phyloP scores from a whole-genome alignment of 129 eudicot genomes.

The Flaveria trinervia region DNA sequence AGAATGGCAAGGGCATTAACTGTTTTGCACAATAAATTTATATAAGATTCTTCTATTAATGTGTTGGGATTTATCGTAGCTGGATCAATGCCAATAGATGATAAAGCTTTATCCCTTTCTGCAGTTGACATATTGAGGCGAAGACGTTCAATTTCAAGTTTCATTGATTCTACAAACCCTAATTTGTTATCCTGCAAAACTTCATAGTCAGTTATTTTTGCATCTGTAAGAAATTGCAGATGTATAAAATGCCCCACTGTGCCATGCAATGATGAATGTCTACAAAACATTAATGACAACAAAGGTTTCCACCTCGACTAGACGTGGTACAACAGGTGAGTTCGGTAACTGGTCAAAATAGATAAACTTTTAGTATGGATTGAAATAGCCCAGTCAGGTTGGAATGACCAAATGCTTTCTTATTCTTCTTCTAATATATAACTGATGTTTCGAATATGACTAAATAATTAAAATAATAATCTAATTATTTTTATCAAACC shows the following conservation, averaged over 20 bases:
- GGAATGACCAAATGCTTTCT: constrained; percentile 1
- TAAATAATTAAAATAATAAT: neutral
- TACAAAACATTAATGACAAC: neutral
- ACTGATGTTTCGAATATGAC: neutral
- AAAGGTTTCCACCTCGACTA: neutral
- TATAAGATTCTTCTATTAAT: constrained; percentile 61
- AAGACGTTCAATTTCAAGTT: constrained; percentile 86
- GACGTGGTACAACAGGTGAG: neutral
- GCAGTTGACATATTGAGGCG: constrained; percentile 71
- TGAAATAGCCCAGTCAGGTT: neutral
- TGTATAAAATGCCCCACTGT: neutral
- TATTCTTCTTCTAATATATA: neutral
- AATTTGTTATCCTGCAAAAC: constrained; percentile 66
- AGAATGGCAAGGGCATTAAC: constrained; percentile 71
- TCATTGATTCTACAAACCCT: constrained; percentile 77
- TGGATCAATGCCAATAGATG: constrained; percentile 81
- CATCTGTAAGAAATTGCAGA: constrained; percentile 2
- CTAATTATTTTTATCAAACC: neutral
- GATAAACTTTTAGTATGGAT: neutral
- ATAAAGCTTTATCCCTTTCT: constrained; percentile 80
- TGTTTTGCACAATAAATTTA: constrained; percentile 56
- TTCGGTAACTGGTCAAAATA: neutral
- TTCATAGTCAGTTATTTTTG: constrained; percentile 13
- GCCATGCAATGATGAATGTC: neutral
- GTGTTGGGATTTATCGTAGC: constrained; percentile 72